Evolutionary conservation across 164 flowering plant genomes (phyloP).

Genomic region (Pachysandra terminalis): DNA sequence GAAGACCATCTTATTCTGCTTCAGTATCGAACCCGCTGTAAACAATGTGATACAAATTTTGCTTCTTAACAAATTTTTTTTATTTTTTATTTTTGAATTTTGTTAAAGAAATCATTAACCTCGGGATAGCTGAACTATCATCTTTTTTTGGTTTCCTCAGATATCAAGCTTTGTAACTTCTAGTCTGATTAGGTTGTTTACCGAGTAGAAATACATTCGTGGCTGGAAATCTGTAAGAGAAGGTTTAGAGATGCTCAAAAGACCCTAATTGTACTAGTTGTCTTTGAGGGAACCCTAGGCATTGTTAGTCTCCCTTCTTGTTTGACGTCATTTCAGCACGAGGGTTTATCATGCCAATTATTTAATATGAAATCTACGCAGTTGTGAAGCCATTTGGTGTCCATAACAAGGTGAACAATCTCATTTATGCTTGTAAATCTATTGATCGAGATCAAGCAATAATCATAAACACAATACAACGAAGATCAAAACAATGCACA

Average conservation of each 20-base stretch:
- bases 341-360: background rate
- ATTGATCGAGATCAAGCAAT: too few relatives aligned
- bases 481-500: too few relatives aligned
- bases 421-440: background rate
- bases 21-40: background rate
- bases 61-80: background rate
- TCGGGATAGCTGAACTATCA: constrained; percentile 6
- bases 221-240: background rate
- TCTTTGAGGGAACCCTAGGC: background rate
- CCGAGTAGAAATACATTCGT: background rate
- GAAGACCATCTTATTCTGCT: background rate
- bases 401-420: background rate
- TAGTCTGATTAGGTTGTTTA: background rate
- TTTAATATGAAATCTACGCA: background rate
- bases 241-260: background rate
- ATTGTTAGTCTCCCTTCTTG: background rate
- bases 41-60: background rate
- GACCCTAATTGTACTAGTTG: background rate
- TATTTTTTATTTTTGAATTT: too few relatives aligned
- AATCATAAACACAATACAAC: too few relatives aligned
- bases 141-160: background rate
- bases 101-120: background rate
- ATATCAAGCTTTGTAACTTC: background rate
- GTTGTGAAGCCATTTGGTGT: background rate
- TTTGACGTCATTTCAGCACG: background rate